Base-by-base conservation (phyloP, 2,329 filamentous ascomycete species). In the Paecilomyces formosus region DNA sequence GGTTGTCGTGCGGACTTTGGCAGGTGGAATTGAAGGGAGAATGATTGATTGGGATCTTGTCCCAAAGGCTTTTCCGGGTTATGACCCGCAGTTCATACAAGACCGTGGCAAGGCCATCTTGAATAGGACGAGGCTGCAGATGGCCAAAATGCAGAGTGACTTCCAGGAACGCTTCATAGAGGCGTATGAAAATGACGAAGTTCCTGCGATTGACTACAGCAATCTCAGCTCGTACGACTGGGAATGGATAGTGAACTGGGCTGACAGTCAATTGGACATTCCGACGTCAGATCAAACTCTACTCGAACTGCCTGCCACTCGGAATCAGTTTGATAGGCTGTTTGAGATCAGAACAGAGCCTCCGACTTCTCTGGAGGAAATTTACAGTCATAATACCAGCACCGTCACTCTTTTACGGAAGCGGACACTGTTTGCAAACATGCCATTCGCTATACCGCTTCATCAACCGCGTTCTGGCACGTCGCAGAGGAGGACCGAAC, bases 11-110 rank as follows among this genome's bases (percentile, higher is more conserved):
- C 74, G 78, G 26, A 70, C 74, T 0, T 61, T 81, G 30, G 75
- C 76, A 15, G 79, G 79, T 18, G 79, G 79, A 0, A 51, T 71
- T 4, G 73, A 79, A 31, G 73, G 70, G 4, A 74, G 65, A 57
- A 63, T 70, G 28, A 66, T 80, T 31, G 76, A 81, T 58, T 80
- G 78, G 77, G 61, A 69, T 0, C 66, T 81, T n/a, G 70, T 81
- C 8, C 63, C 66, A 6, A 66, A 68, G 30, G 66, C 74, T 55
- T 79, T 80, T 58, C 78, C 76, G 2, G 68, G 71, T 1, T 66
- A 74, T 53, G 71, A 76, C 33, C 61, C 72, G 13, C 62, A 65
- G n/a, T 68, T 74, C 26, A 70, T 81, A 13, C 67, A 72, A 49
- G 67, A 71, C 1, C 67, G 71, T 50, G 79, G 74, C 60, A 74